phyloP scores from a whole-genome alignment of 768 basidiomycete species.

The Megacollybia marginata region DNA sequence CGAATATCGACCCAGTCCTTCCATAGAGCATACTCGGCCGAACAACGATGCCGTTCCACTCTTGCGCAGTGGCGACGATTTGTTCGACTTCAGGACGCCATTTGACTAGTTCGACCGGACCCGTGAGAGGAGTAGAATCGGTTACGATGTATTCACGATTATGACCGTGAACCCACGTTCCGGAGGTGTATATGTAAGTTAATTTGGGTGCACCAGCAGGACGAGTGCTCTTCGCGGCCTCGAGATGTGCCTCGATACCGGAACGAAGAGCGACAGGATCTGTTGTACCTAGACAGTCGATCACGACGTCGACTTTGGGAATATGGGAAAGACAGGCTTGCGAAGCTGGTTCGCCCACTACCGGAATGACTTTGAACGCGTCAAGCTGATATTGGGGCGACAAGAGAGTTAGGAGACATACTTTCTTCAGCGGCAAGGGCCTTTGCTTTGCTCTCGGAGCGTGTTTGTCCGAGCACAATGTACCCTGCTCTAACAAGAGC shows the following conservation, averaged over 20 bases:
- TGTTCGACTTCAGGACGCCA: neutral
- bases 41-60: neutral
- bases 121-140: neutral
- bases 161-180: slow-evolving; percentile 33
- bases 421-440: slow-evolving; percentile 33
- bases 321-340: slow-evolving; percentile 20
- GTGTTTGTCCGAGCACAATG: slow-evolving; percentile 36
- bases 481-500: slow-evolving; percentile 39
- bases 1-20: neutral
- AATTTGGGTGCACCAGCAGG: slow-evolving; percentile 27
- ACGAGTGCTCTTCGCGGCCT: slow-evolving; percentile 17
- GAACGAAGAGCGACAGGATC: slow-evolving; percentile 12
- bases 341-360: slow-evolving; percentile 19
- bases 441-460: slow-evolving; percentile 26
- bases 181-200: slow-evolving; percentile 38
- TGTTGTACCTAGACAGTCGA: slow-evolving; percentile 22
- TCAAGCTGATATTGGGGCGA: neutral
- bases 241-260: slow-evolving; percentile 16
- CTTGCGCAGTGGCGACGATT: neutral
- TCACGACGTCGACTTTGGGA: slow-evolving; percentile 24
- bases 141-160: neutral
- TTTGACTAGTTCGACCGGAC: neutral
- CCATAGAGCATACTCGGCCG: neutral
- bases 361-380: slow-evolving; percentile 25
- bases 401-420: slow-evolving; percentile 7